phyloP scores from a whole-genome alignment of 768 basidiomycete species.

The Lanmaoa rubissima region DNA sequence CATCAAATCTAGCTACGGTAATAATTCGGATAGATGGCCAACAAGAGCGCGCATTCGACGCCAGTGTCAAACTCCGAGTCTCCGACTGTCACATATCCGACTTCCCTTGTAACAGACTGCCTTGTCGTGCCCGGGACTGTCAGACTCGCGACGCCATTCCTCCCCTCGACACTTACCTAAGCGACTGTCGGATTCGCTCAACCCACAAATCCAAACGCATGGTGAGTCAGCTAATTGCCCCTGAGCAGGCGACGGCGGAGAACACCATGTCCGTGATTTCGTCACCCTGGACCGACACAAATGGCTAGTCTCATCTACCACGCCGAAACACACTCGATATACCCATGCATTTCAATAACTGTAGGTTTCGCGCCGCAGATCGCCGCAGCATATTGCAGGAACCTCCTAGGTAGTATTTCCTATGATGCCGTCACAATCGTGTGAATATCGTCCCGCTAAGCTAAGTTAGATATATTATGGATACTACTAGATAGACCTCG shows the following conservation, averaged over 20 bases:
- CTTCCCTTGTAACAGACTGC: not conserved
- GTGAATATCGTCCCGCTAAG: not conserved
- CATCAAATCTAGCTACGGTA: not conserved
- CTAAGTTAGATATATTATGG: not conserved
- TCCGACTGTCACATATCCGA: conserved; percentile 14
- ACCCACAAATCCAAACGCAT: not conserved
- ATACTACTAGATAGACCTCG: not conserved
- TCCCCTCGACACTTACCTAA: not conserved
- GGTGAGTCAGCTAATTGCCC: conserved; percentile 5
- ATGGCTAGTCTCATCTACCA: not conserved
- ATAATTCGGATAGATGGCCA: not conserved
- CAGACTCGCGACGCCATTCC: conserved; percentile 3
- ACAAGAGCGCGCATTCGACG: not conserved
- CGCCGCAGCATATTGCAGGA: conserved; percentile 6
- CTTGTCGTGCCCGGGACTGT: not conserved
- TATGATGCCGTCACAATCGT: conserved; percentile 4
- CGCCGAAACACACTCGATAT: not conserved
- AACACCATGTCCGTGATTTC: not conserved
- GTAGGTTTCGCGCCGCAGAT: not conserved
- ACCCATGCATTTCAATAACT: not conserved
- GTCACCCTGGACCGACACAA: not conserved
- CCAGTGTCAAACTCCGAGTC: conserved; percentile 11
- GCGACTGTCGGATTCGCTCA: not conserved
- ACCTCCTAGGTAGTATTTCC: not conserved
- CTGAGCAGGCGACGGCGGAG: conserved; percentile 1